phyloP scores from a whole-genome alignment of 139 green algal species.

The Trebouxia sp. region DNA sequence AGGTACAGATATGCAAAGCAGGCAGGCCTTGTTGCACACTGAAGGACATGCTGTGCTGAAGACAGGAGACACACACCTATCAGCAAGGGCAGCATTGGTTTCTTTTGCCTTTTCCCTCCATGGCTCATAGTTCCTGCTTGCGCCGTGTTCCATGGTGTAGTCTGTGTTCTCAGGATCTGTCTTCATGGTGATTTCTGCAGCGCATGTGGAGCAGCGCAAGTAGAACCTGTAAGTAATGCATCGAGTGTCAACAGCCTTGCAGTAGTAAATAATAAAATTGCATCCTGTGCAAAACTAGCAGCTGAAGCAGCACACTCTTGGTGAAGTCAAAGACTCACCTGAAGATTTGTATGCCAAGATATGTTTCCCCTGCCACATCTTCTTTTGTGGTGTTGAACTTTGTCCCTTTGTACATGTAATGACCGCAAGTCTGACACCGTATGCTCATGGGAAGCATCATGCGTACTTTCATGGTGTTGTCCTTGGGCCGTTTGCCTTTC shows the following conservation, averaged over 20 bases:
- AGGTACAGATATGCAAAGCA: too few relatives aligned
- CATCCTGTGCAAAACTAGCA: slow-evolving; percentile 33
- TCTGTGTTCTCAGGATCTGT: slow-evolving; percentile 96
- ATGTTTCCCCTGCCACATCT: slow-evolving; percentile 88
- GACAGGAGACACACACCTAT: slow-evolving; percentile 19
- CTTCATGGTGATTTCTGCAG: slow-evolving; percentile 95
- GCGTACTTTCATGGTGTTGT: slow-evolving; percentile 86
- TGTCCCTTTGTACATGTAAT: slow-evolving; percentile 98
- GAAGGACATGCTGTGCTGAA: too few relatives aligned
- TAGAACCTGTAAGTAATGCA: slow-evolving; percentile 96
- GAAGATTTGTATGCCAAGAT: slow-evolving; percentile 91
- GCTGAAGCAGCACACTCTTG: slow-evolving; percentile 45
- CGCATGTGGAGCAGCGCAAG: slow-evolving; percentile 91
- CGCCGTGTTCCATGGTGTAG: slow-evolving; percentile 93
- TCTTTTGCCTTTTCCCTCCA: slow-evolving; percentile 80
- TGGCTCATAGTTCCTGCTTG: slow-evolving; percentile 93
- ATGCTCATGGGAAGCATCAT: slow-evolving; percentile 84
- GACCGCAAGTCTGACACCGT: slow-evolving; percentile 88
- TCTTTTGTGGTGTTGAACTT: slow-evolving; percentile 99
- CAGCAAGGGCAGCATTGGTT: slow-evolving; percentile 17
- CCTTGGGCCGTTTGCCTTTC: slow-evolving; percentile 52
- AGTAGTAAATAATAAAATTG: too few relatives aligned
- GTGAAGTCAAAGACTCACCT: slow-evolving; percentile 62
- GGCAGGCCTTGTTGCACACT: too few relatives aligned
- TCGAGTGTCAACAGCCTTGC: slow-evolving; percentile 45